Evolutionary conservation across 176 grass and related monocot genomes (phyloP), one percentile per base, ranked within the genome.

Genomic region (Secale cereale): DNA sequence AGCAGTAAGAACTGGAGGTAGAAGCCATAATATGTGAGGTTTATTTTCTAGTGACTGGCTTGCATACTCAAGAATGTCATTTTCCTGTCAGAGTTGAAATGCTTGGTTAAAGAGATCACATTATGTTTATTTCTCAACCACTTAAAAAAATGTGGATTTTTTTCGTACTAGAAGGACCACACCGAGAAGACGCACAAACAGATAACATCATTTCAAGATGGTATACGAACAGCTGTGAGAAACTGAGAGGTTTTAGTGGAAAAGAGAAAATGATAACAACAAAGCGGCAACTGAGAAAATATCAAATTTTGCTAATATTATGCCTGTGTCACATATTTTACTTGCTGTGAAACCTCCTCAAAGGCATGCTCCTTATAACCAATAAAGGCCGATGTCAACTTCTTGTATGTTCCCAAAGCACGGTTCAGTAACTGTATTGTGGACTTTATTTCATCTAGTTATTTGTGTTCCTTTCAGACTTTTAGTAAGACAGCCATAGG

Each of bases 51-150:
- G 46, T 76, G 74, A 85, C 41, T 88, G 71, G 40, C 35, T 81
- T 33, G 78, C 77, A 85, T 95, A 98, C 26, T 90, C 91, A 85
- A 90, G 77, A 90, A 98, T 98, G 66, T 95, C 89, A 9, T 71
- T 91, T 81, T 93, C 93, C 95, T 95, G 85, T 78, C 61, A 56
- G 43, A 87, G 43, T 88, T 69, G 69, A 78, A 88, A 83, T n/a
- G 26, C 39, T 74, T 43, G 31, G 30, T 72, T 65, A 45, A 86
- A 73, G 65, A 61, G 14, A 48, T 19, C 45, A 46, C 71, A 48
- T 29, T 46, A 29, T 48, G 50, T 19, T 74, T 26, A n/a, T 41
- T 48, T 4, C 25, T 29, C 40, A 3, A 48, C 26, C 70, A 74
- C 14, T 8, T 23, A 74, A 48, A 12, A 40, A 23, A 28, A 74